Conservation (phyloP, 2,329 filamentous ascomycete genomes). For the Periconia digitata region DNA sequence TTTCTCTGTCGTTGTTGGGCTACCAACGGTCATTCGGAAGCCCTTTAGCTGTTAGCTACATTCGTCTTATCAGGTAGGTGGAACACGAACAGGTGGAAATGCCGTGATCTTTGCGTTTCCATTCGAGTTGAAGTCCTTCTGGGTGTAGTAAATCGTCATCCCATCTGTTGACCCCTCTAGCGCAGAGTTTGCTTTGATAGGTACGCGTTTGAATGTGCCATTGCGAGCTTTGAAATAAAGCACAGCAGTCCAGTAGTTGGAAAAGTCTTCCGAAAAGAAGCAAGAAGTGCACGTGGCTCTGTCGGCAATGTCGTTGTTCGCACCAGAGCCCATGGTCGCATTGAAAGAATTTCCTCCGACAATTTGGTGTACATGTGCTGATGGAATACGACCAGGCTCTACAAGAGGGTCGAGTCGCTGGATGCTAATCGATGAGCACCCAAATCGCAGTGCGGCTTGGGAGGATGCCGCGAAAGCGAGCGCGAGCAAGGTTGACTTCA, state of each 20-base stretch:
- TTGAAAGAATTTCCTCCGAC: conserved; percentile 24
- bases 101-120: conserved; percentile 32
- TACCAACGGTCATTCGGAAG: conserved; percentile 36
- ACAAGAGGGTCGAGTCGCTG: conserved; percentile 33
- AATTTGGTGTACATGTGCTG: conserved; percentile 11
- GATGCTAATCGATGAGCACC: conserved; percentile 24
- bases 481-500: background rate
- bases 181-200: conserved; percentile 29
- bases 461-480: conserved; percentile 2
- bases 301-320: conserved; percentile 12
- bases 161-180: conserved; percentile 31
- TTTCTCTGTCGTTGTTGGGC: conserved; percentile 29
- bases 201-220: conserved; percentile 31
- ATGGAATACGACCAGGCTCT: conserved; percentile 6
- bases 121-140: conserved; percentile 41
- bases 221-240: conserved; percentile 35
- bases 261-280: conserved; percentile 30
- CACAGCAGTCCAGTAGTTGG: conserved; percentile 6
- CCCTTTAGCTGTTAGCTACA: conserved; percentile 14
- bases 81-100: conserved; percentile 18
- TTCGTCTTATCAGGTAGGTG: no score
- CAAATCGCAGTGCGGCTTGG: conserved; percentile 26
- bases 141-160: conserved; percentile 36
- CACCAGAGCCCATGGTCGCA: conserved; percentile 11
- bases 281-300: conserved; percentile 19